Conservation (phyloP, 2,329 filamentous ascomycete genomes). For the Exophiala bonariae region DNA sequence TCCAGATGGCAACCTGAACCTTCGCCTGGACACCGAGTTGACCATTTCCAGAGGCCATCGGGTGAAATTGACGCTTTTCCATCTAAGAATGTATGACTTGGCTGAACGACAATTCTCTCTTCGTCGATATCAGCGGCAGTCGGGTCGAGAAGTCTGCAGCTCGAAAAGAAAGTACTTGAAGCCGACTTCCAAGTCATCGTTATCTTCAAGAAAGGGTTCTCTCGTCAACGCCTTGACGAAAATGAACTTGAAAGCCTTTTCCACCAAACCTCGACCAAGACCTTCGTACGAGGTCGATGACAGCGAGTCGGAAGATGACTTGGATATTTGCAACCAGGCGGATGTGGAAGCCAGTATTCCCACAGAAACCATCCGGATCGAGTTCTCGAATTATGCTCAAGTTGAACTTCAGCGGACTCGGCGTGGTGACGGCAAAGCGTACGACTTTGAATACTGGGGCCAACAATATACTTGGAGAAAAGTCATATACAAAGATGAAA, state of each 20-base stretch:
- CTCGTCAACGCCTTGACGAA: conserved; percentile 60
- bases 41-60: conserved; percentile 56
- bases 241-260: conserved; percentile 53
- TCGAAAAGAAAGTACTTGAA: conserved; percentile 70
- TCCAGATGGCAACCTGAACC: conserved; percentile 92
- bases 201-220: conserved; percentile 49
- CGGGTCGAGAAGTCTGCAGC: conserved; percentile 88
- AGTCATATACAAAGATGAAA: conserved; percentile 66
- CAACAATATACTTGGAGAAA: conserved; percentile 82
- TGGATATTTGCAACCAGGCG: conserved; percentile 17
- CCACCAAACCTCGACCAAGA: conserved; percentile 55
- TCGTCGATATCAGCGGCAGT: conserved; percentile 87
- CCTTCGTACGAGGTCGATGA: conserved; percentile 56
- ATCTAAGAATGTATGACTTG: conserved; percentile 91
- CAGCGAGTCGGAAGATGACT: conserved; percentile 34
- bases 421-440: conserved; percentile 70
- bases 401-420: conserved; percentile 69
- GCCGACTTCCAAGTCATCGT: conserved; percentile 15
- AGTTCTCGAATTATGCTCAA: conserved; percentile 97
- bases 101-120: conserved; percentile 84
- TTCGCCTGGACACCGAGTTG: conserved; percentile 80
- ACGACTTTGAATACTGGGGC: conserved; percentile 95
- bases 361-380: conserved; percentile 80
- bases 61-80: conserved; percentile 77
- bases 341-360: conserved; percentile 37